phyloP scores from a whole-genome alignment of 2,329 filamentous ascomycete species.

The Cladophialophora chaetospira region DNA sequence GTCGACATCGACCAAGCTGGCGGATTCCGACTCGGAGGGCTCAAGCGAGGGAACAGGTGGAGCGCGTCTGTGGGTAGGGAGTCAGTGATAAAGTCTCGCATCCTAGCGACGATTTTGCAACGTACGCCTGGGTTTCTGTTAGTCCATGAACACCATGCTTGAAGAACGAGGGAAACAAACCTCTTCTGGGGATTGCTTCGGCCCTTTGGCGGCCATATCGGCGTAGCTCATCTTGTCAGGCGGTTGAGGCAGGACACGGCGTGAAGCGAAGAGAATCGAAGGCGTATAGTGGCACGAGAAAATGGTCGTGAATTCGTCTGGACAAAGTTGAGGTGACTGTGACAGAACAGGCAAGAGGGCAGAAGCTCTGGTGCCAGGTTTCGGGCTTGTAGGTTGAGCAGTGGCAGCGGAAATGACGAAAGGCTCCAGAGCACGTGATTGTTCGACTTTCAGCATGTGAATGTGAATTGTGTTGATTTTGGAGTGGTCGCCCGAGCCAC shows the following conservation, averaged over 20 bases:
- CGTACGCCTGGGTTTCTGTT: conserved; percentile 25
- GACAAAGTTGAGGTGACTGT: background rate
- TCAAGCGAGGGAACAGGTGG: conserved; percentile 43
- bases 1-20: conserved; percentile 51
- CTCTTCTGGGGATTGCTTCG: conserved; percentile 51
- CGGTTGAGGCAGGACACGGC: background rate
- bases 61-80: conserved; percentile 42
- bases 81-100: conserved; percentile 33
- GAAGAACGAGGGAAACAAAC: conserved; percentile 39
- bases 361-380: conserved; percentile 12
- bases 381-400: background rate
- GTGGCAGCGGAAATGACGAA: conserved; percentile 8
- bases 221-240: conserved; percentile 51
- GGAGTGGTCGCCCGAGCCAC: background rate
- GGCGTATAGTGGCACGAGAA: too few species aligned
- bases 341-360: conserved; percentile 9
- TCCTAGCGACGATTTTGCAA: conserved; percentile 39
- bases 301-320: too few species aligned
- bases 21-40: conserved; percentile 43
- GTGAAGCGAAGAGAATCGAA: background rate
- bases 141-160: background rate
- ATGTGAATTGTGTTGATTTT: too few species aligned
- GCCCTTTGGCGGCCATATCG: conserved; percentile 49
- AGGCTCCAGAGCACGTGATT: background rate
- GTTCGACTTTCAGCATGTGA: background rate